Evolutionary conservation across 2,329 filamentous ascomycete species (phyloP), one percentile per base, ranked within the genome.

Genomic region (Aspergillus intermedius): DNA sequence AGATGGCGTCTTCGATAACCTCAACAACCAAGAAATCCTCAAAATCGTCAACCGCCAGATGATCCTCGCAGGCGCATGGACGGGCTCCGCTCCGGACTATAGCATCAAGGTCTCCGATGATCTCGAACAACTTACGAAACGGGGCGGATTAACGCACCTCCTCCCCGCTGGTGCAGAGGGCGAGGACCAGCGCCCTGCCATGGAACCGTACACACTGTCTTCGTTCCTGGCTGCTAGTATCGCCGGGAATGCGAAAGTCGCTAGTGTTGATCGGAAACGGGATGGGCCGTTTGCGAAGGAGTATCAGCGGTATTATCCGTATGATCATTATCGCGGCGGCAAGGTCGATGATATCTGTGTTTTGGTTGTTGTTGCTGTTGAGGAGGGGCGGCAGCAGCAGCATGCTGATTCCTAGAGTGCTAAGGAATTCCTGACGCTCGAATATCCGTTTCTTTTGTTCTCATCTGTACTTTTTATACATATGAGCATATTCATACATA

Each of bases 271-370:
- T 69, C 80, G 78, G 44, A 88, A 86, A 61, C 74, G 88, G 46
- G 88, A 97, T 66, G 90, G 91, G 0, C 93, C 93, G 0, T 98
- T 98, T 68, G 90, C 93, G 37, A 95, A 88, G 69, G 90, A 96
- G 68, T 89, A 96, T 17, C 88, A 93, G 65, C 87, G 84, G 62
- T 84, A 87, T 63, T 95, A 88, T 59, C 91, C 93, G 0, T 77
- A 84, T 34, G 91, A 97, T 68, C 81, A 83, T 50, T 98, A 88
- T 82, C 83, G 83, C 50, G 93, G 93, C 49, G 93, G 93, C 46
- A 98, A 98, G 70, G 81, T 94, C 17, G 93, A 98, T 65, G 93
- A 98, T 68, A 96, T 98, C 50, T 91, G 89, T 61, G 89, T 89
- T 4, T 76, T 98, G 45, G 84, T 91, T 12, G 82, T 84, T 28